phyloP scores from a whole-genome alignment of 2,329 filamentous ascomycete species.

The Aspergillus novofumigatus region DNA sequence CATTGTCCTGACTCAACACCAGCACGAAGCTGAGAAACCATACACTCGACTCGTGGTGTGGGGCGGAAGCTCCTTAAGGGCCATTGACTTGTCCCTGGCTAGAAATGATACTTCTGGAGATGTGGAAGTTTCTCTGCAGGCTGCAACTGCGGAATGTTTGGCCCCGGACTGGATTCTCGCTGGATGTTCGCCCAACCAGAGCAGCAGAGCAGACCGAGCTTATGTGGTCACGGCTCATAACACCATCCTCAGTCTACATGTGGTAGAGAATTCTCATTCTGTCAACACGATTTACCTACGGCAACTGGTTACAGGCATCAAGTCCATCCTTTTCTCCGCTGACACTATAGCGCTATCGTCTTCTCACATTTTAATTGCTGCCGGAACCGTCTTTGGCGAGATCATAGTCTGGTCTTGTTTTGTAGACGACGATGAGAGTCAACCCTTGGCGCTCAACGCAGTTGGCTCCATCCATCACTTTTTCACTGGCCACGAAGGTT shows the following conservation, averaged over 20 bases:
- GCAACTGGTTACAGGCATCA: slow-evolving; percentile 51
- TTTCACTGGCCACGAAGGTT: slow-evolving; percentile 76
- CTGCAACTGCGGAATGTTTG: slow-evolving; percentile 39
- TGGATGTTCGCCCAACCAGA: slow-evolving; percentile 42
- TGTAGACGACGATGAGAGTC: slow-evolving; percentile 19
- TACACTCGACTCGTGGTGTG: slow-evolving; percentile 53
- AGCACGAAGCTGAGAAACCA: slow-evolving; percentile 10
- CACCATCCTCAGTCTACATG: slow-evolving; percentile 58
- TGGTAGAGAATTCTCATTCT: slow-evolving; percentile 16
- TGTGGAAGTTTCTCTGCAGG: slow-evolving; percentile 19
- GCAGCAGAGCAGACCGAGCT: slow-evolving; percentile 36
- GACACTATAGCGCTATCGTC: slow-evolving; percentile 61
- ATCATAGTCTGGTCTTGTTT: slow-evolving; percentile 81
- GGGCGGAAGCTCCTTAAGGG: slow-evolving; percentile 60
- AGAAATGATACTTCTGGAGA: slow-evolving; percentile 19
- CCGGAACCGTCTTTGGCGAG: slow-evolving; percentile 91
- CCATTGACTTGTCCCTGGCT: slow-evolving; percentile 30
- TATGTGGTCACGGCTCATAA: slow-evolving; percentile 84
- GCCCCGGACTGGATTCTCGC: slow-evolving; percentile 76
- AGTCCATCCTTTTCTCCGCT: slow-evolving; percentile 85
- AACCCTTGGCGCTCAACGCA: slow-evolving; percentile 11
- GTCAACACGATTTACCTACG: slow-evolving; percentile 25
- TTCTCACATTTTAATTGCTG: slow-evolving; percentile 67
- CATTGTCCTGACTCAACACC: slow-evolving; percentile 20
- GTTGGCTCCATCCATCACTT: slow-evolving; percentile 48